A percentile compares a stretch with the other conserved stretches of the same genome.
These are phyloP conservation scores for Dryadomyces quercus-mongolicae DNA, from an alignment of 2,329 filamentous ascomycete genomes.

Conservation along the genomic window DNA sequence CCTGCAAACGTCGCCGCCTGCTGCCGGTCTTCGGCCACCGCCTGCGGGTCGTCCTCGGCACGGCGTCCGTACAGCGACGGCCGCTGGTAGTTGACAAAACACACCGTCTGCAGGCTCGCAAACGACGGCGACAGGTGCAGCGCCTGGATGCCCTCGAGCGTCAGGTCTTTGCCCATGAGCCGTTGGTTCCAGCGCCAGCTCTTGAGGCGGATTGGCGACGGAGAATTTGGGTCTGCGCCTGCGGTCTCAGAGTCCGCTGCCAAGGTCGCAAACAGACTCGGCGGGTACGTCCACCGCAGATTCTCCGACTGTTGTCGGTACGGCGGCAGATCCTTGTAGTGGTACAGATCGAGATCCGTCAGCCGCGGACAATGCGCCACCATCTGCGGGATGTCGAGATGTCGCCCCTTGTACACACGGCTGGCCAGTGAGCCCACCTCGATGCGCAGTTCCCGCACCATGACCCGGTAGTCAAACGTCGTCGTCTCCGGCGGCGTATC, in stretches of 20 bases:
- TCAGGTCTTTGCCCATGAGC: slow-evolving; percentile 31
- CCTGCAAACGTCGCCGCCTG: slow-evolving; percentile 28
- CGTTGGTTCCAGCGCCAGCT: slow-evolving; percentile 53
- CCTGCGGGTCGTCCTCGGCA: slow-evolving; percentile 29
- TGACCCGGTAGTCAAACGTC: slow-evolving; percentile 53
- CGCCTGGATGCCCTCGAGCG: slow-evolving; percentile 33
- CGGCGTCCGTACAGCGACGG: slow-evolving; percentile 32
- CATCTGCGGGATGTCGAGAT: slow-evolving; percentile 34
- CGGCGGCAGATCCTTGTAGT: slow-evolving; percentile 55
- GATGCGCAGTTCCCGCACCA: slow-evolving; percentile 57
- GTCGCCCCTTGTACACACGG: slow-evolving; percentile 38
- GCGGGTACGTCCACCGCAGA: slow-evolving; percentile 59
- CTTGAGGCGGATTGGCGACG: slow-evolving; percentile 20
- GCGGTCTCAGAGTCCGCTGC: slow-evolving; percentile 23
- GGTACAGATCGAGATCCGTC: slow-evolving; percentile 58
- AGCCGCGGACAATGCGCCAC: slow-evolving; percentile 55
- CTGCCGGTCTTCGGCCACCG: slow-evolving; percentile 22
- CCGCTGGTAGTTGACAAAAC: slow-evolving; percentile 52
- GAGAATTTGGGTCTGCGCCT: not conserved
- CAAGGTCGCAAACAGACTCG: slow-evolving; percentile 52
- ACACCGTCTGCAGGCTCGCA: slow-evolving; percentile 38
- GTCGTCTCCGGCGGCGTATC: slow-evolving; percentile 36
- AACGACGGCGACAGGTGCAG: slow-evolving; percentile 49
- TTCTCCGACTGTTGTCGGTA: slow-evolving; percentile 45
- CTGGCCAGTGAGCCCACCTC: slow-evolving; percentile 48